Base-by-base conservation (phyloP, 352 stramenopile species). In the Pythium dissimile region DNA sequence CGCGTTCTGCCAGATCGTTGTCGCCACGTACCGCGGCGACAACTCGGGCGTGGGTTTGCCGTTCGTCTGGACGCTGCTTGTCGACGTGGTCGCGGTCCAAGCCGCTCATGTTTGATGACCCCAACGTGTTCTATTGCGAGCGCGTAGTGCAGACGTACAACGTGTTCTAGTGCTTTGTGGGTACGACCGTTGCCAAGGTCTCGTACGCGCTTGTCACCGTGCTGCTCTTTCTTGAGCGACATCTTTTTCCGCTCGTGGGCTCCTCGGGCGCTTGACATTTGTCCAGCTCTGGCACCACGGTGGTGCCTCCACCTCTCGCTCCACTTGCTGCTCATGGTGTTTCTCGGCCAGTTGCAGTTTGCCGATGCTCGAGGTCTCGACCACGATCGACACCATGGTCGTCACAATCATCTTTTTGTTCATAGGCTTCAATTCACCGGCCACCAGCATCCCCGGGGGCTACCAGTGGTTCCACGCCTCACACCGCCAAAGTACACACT, bases 41-140 rank as follows among this genome's bases (percentile, higher is more conserved):
- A 72, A 68, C 32, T 30, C 42, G 15, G 71, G 68, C 30, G 51
- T 92, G 18, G 75, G 79, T 15, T 72, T 92, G 9, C 76, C 92
- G 32, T 95, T 90, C 66, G 62, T 79, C 0, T 71, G 73, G 4
- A 82, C 82, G 2, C 27, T 84, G 41, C 94, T 95, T 46, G 67
- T 86, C 28, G 68, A 68, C 20, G 65, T 89, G 18, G 79, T 86
- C 23, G 75, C 72, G 28, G 75, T 93, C 41, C 2, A 46, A 94
- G n/a, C 71, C 82, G 16, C 61, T 92, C 4, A 78, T 87, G 43
- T 58, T 77, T 54, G 66, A 75, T 27, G 79, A 95, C 53, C 71
- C 86, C 10, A 77, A 89, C 28, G 84, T 90, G 24, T 98, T 94
- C 64, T 98, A 98, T 73, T 74, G 91, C 10, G 92, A 98, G 63